Conservation (phyloP, 2,329 filamentous ascomycete species). For the Epichloe coenophiala region DNA sequence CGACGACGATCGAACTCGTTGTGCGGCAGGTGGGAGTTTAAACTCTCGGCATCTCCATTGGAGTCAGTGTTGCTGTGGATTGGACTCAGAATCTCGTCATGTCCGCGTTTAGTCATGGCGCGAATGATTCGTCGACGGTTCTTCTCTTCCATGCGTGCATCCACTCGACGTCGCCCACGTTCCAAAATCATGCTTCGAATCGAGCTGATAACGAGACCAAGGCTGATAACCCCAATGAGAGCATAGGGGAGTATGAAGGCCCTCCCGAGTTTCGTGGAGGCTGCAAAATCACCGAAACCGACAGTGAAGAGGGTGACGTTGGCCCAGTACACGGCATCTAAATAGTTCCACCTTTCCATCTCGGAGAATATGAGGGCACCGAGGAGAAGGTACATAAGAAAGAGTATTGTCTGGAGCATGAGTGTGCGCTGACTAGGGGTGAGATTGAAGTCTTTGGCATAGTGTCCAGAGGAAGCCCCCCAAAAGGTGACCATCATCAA, state of each 20-base stretch:
- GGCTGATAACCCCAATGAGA: constrained; percentile 68
- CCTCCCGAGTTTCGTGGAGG: constrained; percentile 40
- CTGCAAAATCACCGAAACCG: constrained; percentile 44
- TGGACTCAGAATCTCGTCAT: constrained; percentile 36
- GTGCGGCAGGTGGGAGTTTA: constrained; percentile 7
- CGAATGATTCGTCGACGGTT: constrained; percentile 36
- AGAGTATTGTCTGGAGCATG: constrained; percentile 80
- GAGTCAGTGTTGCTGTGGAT: constrained; percentile 18
- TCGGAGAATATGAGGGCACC: constrained; percentile 63
- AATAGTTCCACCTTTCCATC: constrained; percentile 62
- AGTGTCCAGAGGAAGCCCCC: constrained; percentile 61
- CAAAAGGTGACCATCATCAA: constrained; percentile 69
- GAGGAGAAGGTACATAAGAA: constrained; percentile 67
- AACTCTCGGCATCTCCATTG: constrained; percentile 3
- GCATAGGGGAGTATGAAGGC: constrained; percentile 73
- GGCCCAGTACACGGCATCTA: constrained; percentile 69
- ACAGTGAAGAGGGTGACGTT: constrained; percentile 57
- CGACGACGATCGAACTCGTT: constrained; percentile 48
- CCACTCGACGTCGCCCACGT: constrained; percentile 38
- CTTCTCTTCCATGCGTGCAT: constrained; percentile 46
- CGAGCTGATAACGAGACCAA: constrained; percentile 71
- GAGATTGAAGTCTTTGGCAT: constrained; percentile 64
- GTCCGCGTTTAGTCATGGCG: constrained; percentile 29
- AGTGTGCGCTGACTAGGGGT: constrained; percentile 73
- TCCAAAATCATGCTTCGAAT: constrained; percentile 55